Evolutionary conservation across 176 grass and related monocot species (phyloP).

Genomic region (Panicum miliaceum): DNA sequence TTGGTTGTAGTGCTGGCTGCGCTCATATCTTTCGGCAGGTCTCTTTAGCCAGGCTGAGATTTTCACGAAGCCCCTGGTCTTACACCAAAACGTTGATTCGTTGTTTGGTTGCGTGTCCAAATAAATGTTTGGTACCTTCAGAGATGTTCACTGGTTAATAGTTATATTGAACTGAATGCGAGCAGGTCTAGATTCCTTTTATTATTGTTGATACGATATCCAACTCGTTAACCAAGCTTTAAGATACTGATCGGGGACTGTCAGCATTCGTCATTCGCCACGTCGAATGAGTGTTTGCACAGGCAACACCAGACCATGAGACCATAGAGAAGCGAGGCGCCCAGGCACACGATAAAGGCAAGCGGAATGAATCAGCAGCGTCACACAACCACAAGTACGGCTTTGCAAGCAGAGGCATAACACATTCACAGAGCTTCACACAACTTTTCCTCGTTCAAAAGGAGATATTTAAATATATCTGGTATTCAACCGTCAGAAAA

Average conservation of each 20-base stretch:
- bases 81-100: conserved; percentile 15
- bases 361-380: too few species aligned
- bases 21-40: background rate
- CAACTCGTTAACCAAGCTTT: background rate
- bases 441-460: background rate
- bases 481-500: background rate
- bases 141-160: background rate
- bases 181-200: background rate
- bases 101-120: conserved; percentile 8
- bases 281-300: too few species aligned
- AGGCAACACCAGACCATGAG: too few species aligned
- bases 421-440: background rate
- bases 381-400: background rate
- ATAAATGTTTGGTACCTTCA: conserved; percentile 1
- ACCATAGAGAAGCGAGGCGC: too few species aligned
- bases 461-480: background rate
- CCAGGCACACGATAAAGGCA: too few species aligned
- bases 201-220: background rate
- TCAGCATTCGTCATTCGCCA: too few species aligned
- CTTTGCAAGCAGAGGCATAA: background rate
- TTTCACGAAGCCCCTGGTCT: background rate
- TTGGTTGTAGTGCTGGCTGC: background rate
- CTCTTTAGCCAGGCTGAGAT: background rate
- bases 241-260: background rate
- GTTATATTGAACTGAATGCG: background rate